These are phyloP conservation scores for Eutypella sp. DNA, from an alignment of 2,329 filamentous ascomycete species.

Conservation along the genomic window DNA sequence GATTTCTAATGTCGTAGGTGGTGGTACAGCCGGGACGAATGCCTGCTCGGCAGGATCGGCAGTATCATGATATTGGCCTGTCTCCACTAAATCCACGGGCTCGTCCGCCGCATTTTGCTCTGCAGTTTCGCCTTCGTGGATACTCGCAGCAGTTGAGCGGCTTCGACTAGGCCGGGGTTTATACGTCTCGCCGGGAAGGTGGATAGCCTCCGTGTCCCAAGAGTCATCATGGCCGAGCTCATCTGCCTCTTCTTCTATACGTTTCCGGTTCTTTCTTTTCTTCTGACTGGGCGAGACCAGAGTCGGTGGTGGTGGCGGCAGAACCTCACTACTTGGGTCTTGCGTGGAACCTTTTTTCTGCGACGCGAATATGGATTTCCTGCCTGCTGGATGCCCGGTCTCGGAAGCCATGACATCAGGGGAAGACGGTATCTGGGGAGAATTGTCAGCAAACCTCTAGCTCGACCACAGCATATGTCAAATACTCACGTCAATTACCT, in stretches of 20 bases:
- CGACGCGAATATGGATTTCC: not conserved
- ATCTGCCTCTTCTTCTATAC: slow-evolving; percentile 22
- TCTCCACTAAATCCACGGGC: not conserved
- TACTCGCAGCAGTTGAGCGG: slow-evolving; percentile 7
- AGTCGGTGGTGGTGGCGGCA: slow-evolving; percentile 1
- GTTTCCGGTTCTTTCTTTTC: slow-evolving; percentile 12
- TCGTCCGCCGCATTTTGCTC: not conserved
- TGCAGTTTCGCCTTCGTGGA: slow-evolving; percentile 3
- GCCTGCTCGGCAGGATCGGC: not conserved
- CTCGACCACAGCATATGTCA: too few species aligned
- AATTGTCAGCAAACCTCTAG: too few species aligned
- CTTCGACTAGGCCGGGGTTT: slow-evolving; percentile 16
- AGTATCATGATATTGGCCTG: not conserved
- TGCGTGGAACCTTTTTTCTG: slow-evolving; percentile 4
- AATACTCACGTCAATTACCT: slow-evolving; percentile 19
- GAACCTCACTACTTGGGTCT: slow-evolving; percentile 2
- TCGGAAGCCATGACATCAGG: slow-evolving; percentile 19
- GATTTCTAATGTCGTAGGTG: slow-evolving; percentile 2
- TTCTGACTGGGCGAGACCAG: slow-evolving; percentile 9
- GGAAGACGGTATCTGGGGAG: slow-evolving; percentile 22
- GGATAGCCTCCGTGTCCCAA: slow-evolving; percentile 9
- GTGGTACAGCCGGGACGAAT: not conserved
- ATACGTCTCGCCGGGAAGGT: slow-evolving; percentile 10
- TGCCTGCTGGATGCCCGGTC: slow-evolving; percentile 4
- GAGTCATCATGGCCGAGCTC: slow-evolving; percentile 20